A percentile compares a stretch with the other conserved stretches of the same genome.
phyloP scores from a whole-genome alignment of 108 stramenopile genomes.

The Phaeodactylum tricornutum region DNA sequence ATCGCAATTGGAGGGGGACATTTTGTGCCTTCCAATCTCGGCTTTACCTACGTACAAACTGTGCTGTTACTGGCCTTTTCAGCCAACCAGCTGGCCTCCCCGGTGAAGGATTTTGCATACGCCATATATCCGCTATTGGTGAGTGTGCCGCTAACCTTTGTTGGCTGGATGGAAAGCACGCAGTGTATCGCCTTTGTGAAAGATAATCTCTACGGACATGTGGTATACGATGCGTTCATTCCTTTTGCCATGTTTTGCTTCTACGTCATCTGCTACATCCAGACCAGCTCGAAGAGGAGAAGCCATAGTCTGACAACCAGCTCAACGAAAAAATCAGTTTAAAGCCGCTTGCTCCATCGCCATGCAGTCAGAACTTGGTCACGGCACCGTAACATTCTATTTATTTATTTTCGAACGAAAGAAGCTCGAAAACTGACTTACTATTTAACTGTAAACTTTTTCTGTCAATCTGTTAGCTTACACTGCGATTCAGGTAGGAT shows the following conservation, averaged over 20 bases:
- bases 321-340: too few species aligned
- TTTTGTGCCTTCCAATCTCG: conserved; percentile 2
- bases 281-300: too few species aligned
- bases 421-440: too few species aligned
- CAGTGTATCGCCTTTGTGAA: conserved; percentile 12
- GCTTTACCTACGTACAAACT: conserved; percentile 19
- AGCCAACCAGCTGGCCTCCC: conserved; percentile 13
- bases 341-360: too few species aligned
- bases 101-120: conserved; percentile 12
- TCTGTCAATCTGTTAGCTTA: too few species aligned
- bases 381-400: too few species aligned
- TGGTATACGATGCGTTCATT: conserved; percentile 16
- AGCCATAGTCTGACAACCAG: too few species aligned
- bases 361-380: too few species aligned
- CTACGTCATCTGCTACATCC: neutral
- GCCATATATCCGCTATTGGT: conserved; percentile 9
- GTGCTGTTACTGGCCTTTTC: conserved; percentile 10
- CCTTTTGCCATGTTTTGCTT: conserved; percentile 1
- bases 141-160: conserved; percentile 8
- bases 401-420: too few species aligned
- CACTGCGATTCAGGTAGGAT: too few species aligned
- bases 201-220: conserved; percentile 12
- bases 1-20: neutral
- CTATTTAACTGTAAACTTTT: too few species aligned
- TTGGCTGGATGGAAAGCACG: conserved; percentile 26